Evolutionary conservation across 2,329 filamentous ascomycete genomes (phyloP), one percentile per base, ranked within the genome.

Genomic region (Pezicula neosporulosa): DNA sequence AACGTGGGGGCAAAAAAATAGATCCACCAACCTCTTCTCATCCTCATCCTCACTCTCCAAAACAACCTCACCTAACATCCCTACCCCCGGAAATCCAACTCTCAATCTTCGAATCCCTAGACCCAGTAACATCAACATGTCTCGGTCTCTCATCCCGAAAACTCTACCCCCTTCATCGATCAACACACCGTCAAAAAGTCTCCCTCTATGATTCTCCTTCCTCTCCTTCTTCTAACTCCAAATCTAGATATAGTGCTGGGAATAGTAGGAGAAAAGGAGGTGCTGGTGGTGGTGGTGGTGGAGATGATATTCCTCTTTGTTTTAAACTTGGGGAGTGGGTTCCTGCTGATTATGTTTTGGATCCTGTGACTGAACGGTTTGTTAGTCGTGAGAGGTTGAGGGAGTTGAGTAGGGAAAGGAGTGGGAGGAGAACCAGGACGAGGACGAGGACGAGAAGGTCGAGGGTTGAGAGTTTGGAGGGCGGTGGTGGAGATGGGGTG

Each of bases 71-170:
- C 33, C 49, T 60, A 13, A 59, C 41, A 5, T 50, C 35, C 12
- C 51, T 61, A 10, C 58, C 58, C 4, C 46, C 47, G 5, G 58
- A 61, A 15, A 36, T 61, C 21, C 51, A 59, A 35, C 48, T 56
- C 15, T 51, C 53, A 15, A 56, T 61, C 44, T 49, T 59, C 30
- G 53, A 55, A 7, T 43, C 36, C n/a, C 51, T 61, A 8, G 56
- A 59, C 43, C 58, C 55, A 1, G 57, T 50, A 3, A 53, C 53
- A 3, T 56, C 55, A 18, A 50, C 56, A 10, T 58, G 55, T 44
- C 54, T 56, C 9, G 58, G 58, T 1, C 52, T 61, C 6, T 48
- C 55, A 15, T 52, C 48, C 28, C 48, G 48, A 28, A 49, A 52
- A 21, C 35, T 59, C 7, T 59, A 61, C 35, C 58, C 54, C 2